Evolutionary conservation across 2,329 filamentous ascomycete species (phyloP), one percentile per base, ranked within the genome.

Genomic region (Fusarium foetens): DNA sequence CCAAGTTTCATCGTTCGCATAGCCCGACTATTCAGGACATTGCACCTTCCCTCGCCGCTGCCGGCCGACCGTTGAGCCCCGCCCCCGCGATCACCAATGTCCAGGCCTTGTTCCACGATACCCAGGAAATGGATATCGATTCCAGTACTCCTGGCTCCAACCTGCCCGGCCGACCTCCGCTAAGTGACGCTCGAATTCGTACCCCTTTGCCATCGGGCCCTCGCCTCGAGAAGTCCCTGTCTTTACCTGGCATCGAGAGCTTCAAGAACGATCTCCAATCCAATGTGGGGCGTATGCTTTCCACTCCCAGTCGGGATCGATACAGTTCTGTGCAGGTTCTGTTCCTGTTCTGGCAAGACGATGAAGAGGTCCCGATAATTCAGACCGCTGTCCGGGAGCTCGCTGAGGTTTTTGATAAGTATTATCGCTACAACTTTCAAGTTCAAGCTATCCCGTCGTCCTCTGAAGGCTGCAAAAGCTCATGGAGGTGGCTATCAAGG

Each of bases 51-150:
- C 70, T 81, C 23, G 77, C 83, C 38, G 76, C 83, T 35, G 79
- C 80, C 54, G 84, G 81, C 63, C 81, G 83, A 38, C 84, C 83
- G 21, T 80, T 87, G 66, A 88, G 86, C 73, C 85, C 86, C 39
- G 82, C 83, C 23, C 80, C 83, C 16, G 73, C 76, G 16, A 73
- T 81, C 65, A 72, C 81, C 57, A 82, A 83, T 68, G 76, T 80
- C 25, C 81, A 80, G 58, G 64, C 77, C 43, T 79, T 83, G 58
- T 86, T 84, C 74, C 84, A 85, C 54, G 85, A 86, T 49, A 73
- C 84, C 7, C 84, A 88, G 58, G 86, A 88, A 29, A 89, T 89
- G 86, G 88, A 90, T 27, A 79, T 89, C 63, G 88, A 90, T 73
- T 79, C 81, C 21, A 59, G 46, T 45, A 70, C 75, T 41, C 72